phyloP scores from a whole-genome alignment of 257 asterid genomes.

The Cinchona pubescens region DNA sequence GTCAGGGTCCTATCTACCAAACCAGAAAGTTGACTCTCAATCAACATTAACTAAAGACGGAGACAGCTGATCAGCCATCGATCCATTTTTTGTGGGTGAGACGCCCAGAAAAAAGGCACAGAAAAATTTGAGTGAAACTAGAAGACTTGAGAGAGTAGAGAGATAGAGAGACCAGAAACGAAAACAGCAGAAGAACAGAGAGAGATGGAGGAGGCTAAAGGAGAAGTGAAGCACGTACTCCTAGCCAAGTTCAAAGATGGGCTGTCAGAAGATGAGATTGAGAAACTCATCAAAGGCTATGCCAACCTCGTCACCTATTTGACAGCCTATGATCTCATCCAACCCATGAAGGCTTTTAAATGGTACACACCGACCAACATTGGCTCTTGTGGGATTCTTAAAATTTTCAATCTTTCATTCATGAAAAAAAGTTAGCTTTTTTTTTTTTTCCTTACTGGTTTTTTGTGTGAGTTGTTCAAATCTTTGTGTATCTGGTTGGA shows the following conservation, averaged over 20 bases:
- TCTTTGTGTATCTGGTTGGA: neutral
- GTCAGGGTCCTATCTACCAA: no score
- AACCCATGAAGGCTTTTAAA: slow-evolving; percentile 64
- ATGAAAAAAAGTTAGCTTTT: neutral
- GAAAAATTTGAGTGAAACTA: no score
- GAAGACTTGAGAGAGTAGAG: neutral
- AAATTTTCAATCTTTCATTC: neutral
- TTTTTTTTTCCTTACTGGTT: neutral
- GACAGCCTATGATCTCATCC: no score
- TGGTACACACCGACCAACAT: slow-evolving; percentile 35
- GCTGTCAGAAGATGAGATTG: slow-evolving; percentile 48
- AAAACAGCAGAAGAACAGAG: no score
- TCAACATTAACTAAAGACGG: no score
- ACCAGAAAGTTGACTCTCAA: no score
- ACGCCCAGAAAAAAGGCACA: no score
- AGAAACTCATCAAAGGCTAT: slow-evolving; percentile 48
- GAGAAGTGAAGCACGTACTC: slow-evolving; percentile 71
- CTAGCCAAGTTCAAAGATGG: slow-evolving; percentile 75
- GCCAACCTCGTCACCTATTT: slow-evolving; percentile 81
- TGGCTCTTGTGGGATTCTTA: neutral
- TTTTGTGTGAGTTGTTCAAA: neutral
- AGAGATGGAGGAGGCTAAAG: slow-evolving; percentile 38
- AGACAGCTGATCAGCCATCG: no score
- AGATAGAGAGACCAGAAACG: no score
- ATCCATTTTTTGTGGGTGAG: no score